Percentiles rank a stretch among this genome's conserved stretches.
Conservation (phyloP, 1,284 basidiomycete genomes). For the Irpex rosettiformis region DNA sequence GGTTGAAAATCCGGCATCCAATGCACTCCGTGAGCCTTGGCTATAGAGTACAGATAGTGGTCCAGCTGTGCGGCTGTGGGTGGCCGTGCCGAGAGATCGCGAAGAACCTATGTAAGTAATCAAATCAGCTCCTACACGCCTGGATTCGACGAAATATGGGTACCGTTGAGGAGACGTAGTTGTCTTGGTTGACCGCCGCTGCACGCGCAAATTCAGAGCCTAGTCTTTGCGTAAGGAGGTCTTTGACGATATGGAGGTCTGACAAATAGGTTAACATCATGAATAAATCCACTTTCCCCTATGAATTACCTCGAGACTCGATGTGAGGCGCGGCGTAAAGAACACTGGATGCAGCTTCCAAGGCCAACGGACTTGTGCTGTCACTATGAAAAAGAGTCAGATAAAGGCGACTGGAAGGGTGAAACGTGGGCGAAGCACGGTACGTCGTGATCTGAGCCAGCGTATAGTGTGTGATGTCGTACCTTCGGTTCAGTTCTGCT, state of each 20-base stretch:
- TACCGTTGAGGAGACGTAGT: slow-evolving; percentile 53
- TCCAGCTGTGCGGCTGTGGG: slow-evolving; percentile 57
- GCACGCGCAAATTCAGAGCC: slow-evolving; percentile 55
- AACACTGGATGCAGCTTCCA: slow-evolving; percentile 65
- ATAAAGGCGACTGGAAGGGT: neutral
- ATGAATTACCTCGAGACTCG: slow-evolving; percentile 51
- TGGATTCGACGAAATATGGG: neutral
- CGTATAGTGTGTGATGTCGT: slow-evolving; percentile 12
- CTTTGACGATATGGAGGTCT: slow-evolving; percentile 58
- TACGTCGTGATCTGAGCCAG: neutral
- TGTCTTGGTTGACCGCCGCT: slow-evolving; percentile 47
- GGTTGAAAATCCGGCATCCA: slow-evolving; percentile 62
- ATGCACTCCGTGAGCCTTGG: slow-evolving; percentile 47
- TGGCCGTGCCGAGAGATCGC: slow-evolving; percentile 45
- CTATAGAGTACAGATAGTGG: slow-evolving; percentile 50
- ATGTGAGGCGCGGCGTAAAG: slow-evolving; percentile 57
- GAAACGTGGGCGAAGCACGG: neutral
- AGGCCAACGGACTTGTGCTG: slow-evolving; percentile 42
- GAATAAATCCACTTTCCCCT: neutral
- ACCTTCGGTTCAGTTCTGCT: slow-evolving; percentile 54
- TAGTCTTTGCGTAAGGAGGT: slow-evolving; percentile 51
- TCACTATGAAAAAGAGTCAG: slow-evolving; percentile 25
- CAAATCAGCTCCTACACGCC: slow-evolving; percentile 3
- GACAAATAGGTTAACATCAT: neutral
- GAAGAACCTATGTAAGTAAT: slow-evolving; percentile 40